A percentile compares a stretch with the other conserved stretches of the same genome.
Evolutionary conservation across 1,284 basidiomycete genomes (phyloP).

Genomic region (Megacollybia platyphylla): DNA sequence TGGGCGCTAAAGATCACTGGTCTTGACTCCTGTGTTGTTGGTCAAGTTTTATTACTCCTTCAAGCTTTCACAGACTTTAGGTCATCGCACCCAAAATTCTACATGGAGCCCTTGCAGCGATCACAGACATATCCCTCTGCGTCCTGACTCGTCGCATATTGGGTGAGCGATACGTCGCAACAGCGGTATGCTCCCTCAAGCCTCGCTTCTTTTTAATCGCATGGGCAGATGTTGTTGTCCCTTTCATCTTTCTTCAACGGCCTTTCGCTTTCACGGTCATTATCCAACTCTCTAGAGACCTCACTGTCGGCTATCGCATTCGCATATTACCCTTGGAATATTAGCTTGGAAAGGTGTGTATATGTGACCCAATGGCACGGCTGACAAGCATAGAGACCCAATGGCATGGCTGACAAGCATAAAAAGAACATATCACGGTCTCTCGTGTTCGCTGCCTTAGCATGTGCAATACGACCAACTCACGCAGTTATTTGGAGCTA

Average conservation of each 20-base stretch:
- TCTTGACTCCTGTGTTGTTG: constrained; percentile 23
- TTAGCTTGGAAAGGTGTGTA: constrained; percentile 11
- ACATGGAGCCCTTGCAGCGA: constrained; percentile 71
- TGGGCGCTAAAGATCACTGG: constrained; percentile 47
- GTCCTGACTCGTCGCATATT: constrained; percentile 50
- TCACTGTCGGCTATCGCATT: constrained; percentile 75
- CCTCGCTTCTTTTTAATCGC: background rate
- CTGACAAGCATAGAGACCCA: background rate
- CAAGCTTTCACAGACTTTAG: constrained; percentile 18
- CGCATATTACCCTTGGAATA: constrained; percentile 66
- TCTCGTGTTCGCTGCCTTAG: constrained; percentile 52
- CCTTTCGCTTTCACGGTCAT: constrained; percentile 74
- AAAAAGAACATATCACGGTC: background rate
- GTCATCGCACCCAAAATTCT: constrained; percentile 63
- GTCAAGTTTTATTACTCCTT: no score
- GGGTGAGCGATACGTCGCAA: constrained; percentile 44
- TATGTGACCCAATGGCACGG: background rate
- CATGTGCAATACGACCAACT: constrained; percentile 78
- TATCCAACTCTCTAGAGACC: constrained; percentile 92
- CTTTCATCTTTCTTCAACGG: constrained; percentile 81
- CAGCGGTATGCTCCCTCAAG: constrained; percentile 41
- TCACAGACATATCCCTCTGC: constrained; percentile 70
- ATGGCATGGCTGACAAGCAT: background rate
- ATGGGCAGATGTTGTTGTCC: constrained; percentile 63
- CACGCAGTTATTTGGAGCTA: constrained; percentile 80